A percentile compares a stretch with the other conserved stretches of the same genome.
These are phyloP conservation scores for Hypoxylon sp. DNA, from an alignment of 2,329 filamentous ascomycete genomes.

Conservation along the genomic window DNA sequence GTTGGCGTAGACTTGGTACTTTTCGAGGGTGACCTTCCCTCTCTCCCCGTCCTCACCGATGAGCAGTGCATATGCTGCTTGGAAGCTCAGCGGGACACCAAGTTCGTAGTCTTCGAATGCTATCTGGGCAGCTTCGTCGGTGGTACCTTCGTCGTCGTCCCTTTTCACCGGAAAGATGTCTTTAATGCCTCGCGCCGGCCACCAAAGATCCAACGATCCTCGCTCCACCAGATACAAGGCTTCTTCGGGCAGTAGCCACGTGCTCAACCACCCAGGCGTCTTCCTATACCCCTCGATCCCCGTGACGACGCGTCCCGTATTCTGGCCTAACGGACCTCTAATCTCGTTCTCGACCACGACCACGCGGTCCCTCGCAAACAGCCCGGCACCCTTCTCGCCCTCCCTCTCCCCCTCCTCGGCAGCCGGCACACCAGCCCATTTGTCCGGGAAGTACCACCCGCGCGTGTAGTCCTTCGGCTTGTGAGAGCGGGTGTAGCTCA, in stretches of 20 bases:
- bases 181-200: conserved; percentile 70
- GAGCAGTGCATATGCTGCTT: conserved; percentile 88
- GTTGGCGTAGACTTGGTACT: conserved; percentile 89
- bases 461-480: conserved; percentile 72
- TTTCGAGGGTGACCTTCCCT: conserved; percentile 75
- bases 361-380: conserved; percentile 60
- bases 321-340: conserved; percentile 78
- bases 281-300: conserved; percentile 63
- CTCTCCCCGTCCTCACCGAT: conserved; percentile 75
- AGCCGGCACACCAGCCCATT: conserved; percentile 55
- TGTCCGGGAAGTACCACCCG: conserved; percentile 79
- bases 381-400: conserved; percentile 47
- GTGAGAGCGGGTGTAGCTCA: conserved; percentile 82
- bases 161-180: conserved; percentile 58
- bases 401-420: conserved; percentile 27
- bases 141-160: conserved; percentile 43
- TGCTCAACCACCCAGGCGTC: conserved; percentile 66
- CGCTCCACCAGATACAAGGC: conserved; percentile 89
- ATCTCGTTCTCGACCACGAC: conserved; percentile 76
- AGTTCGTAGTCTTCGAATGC: conserved; percentile 62
- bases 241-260: conserved; percentile 93
- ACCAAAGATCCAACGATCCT: conserved; percentile 87
- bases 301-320: conserved; percentile 76
- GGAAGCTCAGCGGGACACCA: conserved; percentile 87
- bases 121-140: conserved; percentile 36